Percentiles rank a stretch among this genome's conserved stretches.
These are phyloP conservation scores for Paramyrothecium sp. DNA, from an alignment of 2,329 filamentous ascomycete species.

Conservation along the genomic window DNA sequence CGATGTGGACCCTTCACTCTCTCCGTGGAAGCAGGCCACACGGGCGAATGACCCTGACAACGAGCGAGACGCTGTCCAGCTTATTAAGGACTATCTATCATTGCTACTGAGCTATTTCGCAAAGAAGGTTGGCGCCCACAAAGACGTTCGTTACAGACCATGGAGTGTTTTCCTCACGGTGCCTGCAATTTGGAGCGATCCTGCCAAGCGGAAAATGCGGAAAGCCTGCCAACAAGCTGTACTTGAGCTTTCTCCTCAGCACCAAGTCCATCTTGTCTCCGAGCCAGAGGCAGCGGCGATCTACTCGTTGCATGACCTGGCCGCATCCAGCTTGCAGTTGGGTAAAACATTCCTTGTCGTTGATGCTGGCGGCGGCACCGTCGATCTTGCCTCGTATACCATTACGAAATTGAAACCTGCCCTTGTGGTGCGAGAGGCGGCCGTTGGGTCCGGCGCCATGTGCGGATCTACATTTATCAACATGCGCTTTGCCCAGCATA, in stretches of 20 bases:
- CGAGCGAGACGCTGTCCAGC: too few species aligned
- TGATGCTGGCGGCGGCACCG: slow-evolving; percentile 51
- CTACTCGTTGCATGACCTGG: slow-evolving; percentile 39
- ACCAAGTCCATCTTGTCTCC: slow-evolving; percentile 39
- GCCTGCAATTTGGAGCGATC: slow-evolving; percentile 55
- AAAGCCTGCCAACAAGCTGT: slow-evolving; percentile 38
- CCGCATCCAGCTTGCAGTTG: slow-evolving; percentile 34
- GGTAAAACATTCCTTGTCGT: slow-evolving; percentile 49
- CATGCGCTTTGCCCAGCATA: slow-evolving; percentile 39
- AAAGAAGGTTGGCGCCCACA: too few species aligned
- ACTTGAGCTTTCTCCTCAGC: slow-evolving; percentile 23
- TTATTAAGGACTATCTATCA: too few species aligned
- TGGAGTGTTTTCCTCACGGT: slow-evolving; percentile 55
- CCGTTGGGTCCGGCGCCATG: slow-evolving; percentile 41
- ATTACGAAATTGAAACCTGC: slow-evolving; percentile 40
- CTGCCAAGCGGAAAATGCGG: slow-evolving; percentile 47
- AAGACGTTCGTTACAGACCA: too few species aligned
- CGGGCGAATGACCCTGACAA: too few species aligned
- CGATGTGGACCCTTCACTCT: too few species aligned
- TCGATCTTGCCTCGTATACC: slow-evolving; percentile 50
- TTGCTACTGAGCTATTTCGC: too few species aligned
- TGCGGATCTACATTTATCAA: slow-evolving; percentile 47
- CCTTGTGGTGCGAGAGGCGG: slow-evolving; percentile 43
- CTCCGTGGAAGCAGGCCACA: too few species aligned
- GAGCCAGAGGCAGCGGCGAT: slow-evolving; percentile 51